These are phyloP conservation scores for Avena sativa DNA, from an alignment of 176 grass and related monocot species.

Conservation along the genomic window DNA sequence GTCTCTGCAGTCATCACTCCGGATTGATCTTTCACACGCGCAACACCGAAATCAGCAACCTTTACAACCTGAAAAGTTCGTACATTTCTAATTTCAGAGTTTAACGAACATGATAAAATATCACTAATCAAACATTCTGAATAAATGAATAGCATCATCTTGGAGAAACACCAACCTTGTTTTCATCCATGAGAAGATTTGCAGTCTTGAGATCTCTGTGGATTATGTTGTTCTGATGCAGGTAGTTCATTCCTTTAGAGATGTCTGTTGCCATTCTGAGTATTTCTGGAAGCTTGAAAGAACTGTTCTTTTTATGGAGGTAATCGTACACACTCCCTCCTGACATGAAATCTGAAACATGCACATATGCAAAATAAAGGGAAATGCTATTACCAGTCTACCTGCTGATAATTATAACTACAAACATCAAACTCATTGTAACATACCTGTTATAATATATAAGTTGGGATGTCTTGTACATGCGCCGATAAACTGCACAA, in stretches of 20 bases:
- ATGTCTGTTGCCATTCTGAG: constrained; percentile 69
- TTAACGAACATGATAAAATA: not conserved
- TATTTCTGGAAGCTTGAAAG: constrained; percentile 73
- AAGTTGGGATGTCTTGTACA: constrained; percentile 72
- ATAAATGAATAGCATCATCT: constrained; percentile 3
- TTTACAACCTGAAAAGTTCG: constrained; percentile 67
- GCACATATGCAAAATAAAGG: constrained; percentile 28
- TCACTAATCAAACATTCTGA: not conserved
- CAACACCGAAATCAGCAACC: constrained; percentile 95
- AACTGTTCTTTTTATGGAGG: constrained; percentile 68
- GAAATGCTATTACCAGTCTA: constrained; percentile 24
- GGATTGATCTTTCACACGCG: constrained; percentile 81
- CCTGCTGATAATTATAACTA: not conserved
- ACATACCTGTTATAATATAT: constrained; percentile 83
- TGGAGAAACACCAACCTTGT: constrained; percentile 54
- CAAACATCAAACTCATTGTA: not conserved
- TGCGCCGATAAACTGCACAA: constrained; percentile 89
- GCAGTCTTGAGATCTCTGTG: constrained; percentile 87
- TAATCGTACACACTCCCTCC: constrained; percentile 74
- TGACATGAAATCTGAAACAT: constrained; percentile 78
- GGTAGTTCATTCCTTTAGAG: constrained; percentile 85
- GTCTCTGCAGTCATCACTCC: constrained; percentile 98
- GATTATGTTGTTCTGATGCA: constrained; percentile 88
- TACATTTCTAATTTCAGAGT: not conserved
- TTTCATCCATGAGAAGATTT: constrained; percentile 96